Conservation (phyloP, 2,329 filamentous ascomycete genomes). For the Colletotrichum tamarilloi region DNA sequence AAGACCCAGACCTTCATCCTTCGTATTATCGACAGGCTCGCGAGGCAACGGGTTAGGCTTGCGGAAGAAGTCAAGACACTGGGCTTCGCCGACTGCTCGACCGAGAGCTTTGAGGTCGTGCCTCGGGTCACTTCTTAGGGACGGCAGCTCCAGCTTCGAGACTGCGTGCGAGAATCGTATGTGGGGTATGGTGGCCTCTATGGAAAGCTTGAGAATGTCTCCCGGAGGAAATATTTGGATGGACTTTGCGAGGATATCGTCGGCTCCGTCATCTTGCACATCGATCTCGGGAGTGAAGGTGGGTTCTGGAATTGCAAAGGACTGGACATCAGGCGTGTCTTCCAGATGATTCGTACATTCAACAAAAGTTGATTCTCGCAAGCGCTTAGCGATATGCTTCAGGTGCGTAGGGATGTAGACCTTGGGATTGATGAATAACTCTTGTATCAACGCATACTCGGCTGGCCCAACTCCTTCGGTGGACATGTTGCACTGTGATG, state of each 20-base stretch:
- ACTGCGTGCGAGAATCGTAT: background rate
- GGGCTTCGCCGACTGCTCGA: background rate
- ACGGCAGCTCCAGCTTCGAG: constrained; percentile 20
- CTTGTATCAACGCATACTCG: background rate
- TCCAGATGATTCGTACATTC: background rate
- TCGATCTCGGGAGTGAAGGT: background rate
- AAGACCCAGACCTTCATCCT: constrained; percentile 30
- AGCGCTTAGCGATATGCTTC: background rate
- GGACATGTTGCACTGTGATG: background rate
- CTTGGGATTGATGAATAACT: background rate
- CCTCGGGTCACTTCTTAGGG: constrained; percentile 14
- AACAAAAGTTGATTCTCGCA: background rate
- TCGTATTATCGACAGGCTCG: constrained; percentile 27
- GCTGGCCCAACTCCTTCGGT: background rate
- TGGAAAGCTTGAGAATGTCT: background rate
- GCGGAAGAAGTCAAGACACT: constrained; percentile 13
- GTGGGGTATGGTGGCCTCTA: constrained; percentile 5
- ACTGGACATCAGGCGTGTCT: background rate
- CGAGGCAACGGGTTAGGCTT: constrained; percentile 18
- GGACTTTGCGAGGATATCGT: background rate
- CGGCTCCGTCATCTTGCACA: too few species aligned
- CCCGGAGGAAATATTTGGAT: background rate
- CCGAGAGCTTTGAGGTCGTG: constrained; percentile 18
- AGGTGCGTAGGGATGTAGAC: background rate
- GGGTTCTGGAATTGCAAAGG: background rate